phyloP scores from a whole-genome alignment of 2,329 filamentous ascomycete genomes.

The Cladosporium halotolerans region DNA sequence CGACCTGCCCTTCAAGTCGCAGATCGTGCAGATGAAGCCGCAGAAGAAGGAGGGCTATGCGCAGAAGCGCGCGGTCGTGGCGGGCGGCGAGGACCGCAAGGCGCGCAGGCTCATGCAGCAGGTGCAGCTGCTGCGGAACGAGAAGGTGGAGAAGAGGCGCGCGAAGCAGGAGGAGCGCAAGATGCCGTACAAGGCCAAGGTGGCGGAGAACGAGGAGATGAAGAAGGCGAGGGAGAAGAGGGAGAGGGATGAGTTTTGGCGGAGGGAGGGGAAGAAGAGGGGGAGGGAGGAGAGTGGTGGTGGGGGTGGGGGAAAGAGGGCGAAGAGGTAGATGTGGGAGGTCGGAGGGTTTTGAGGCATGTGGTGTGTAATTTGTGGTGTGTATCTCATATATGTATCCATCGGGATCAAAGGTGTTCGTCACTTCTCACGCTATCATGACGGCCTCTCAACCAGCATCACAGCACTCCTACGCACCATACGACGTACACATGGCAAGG shows the following conservation, averaged over 20 bases:
- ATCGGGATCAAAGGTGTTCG: neutral
- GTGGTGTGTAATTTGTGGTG: neutral
- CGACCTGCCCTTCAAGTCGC: conserved; percentile 84
- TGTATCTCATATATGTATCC: neutral
- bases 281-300: conserved; percentile 47
- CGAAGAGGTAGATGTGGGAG: conserved; percentile 18
- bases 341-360: neutral
- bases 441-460: no score
- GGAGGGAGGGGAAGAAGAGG: conserved; percentile 77
- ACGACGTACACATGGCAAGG: no score
- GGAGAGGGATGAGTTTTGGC: conserved; percentile 90
- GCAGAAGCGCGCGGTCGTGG: conserved; percentile 89
- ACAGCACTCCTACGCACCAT: no score
- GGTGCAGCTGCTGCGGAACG: conserved; percentile 81
- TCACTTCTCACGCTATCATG: no score
- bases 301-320: conserved; percentile 26
- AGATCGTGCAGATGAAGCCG: conserved; percentile 74
- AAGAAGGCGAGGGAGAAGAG: conserved; percentile 79
- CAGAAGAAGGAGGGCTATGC: conserved; percentile 82
- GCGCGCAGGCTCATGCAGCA: conserved; percentile 87
- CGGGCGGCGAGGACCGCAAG: conserved; percentile 75
- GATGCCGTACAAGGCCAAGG: conserved; percentile 72
- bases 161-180: conserved; percentile 85
- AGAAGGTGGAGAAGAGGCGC: conserved; percentile 76
- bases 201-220: conserved; percentile 78